Percentiles rank a stretch among this genome's conserved stretches.
Evolutionary conservation across 495 filamentous ascomycete species (phyloP).

Genomic region (Penicillium riverlandense): DNA sequence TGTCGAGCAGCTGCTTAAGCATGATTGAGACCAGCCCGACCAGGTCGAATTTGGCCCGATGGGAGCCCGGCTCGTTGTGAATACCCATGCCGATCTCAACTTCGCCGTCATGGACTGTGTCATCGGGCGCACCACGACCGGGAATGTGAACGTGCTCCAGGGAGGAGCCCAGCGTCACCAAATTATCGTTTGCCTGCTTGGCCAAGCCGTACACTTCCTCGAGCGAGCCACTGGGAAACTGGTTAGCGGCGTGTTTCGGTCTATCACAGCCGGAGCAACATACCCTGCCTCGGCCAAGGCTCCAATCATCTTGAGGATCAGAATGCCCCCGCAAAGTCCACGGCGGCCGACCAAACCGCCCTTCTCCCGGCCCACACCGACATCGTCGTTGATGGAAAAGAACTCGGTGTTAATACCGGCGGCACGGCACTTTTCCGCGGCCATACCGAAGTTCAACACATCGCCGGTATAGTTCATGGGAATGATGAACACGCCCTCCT

Average conservation of each 20-base stretch:
- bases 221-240: slow-evolving; percentile 29
- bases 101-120: slow-evolving; percentile 57
- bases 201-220: slow-evolving; percentile 69
- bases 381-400: slow-evolving; percentile 94
- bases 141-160: slow-evolving; percentile 91
- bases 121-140: slow-evolving; percentile 54
- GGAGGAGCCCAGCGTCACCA: slow-evolving; percentile 80
- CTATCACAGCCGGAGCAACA: slow-evolving; percentile 15
- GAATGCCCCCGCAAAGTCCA: slow-evolving; percentile 84
- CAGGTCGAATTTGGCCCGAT: slow-evolving; percentile 58
- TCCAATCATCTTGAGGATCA: slow-evolving; percentile 84
- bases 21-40: slow-evolving; percentile 68
- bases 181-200: slow-evolving; percentile 61
- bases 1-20: slow-evolving; percentile 74
- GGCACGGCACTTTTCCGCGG: slow-evolving; percentile 84
- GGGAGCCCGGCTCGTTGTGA: slow-evolving; percentile 90
- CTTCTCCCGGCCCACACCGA: slow-evolving; percentile 75
- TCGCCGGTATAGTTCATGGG: slow-evolving; percentile 69
- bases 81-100: slow-evolving; percentile 98
- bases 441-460: slow-evolving; percentile 92
- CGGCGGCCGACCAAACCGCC: slow-evolving; percentile 87
- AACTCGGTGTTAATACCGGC: slow-evolving; percentile 77
- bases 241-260: neutral
- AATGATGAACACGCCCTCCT: slow-evolving; percentile 66
- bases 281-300: slow-evolving; percentile 72